Evolutionary conservation across 257 asterid species (phyloP), one percentile per base, ranked within the genome.

Genomic region (Nicotiana knightiana): DNA sequence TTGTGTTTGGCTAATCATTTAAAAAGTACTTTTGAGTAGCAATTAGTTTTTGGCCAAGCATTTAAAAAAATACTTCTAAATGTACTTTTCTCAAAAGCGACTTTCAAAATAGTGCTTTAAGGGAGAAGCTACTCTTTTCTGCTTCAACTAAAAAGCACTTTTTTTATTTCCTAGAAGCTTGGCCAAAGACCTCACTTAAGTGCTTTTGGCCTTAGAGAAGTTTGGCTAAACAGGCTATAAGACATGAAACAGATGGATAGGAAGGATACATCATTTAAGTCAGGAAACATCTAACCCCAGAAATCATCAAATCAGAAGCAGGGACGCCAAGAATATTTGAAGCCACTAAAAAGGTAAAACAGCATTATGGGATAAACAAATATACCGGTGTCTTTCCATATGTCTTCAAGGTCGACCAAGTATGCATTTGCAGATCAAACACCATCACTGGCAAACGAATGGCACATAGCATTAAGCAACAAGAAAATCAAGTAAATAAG

Each of bases 371-470:
- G 67, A 65, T 39, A 66, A 79, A 67, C 43, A 53, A 85, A 76
- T 55, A 66, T 94, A 96, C 99, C 88, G 97, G 99, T 67, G 99
- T 95, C 87, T 91, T 94, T 87, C 98, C 98, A 78, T 92, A 92
- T 76, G 99, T 96, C 93, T 93, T 94, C 94, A 96, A 89, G 83
- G 89, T 87, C 59, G 98, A 92, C 99, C 98, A 96, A 67, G 91
- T 80, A 89, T 87, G 83, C 81, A 93, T 89, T 89, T 96, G 93
- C 89, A 90, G 90, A 90, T 96, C 97, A 86, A 94, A 94, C 84
- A 89, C 93, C 93, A 90, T 94, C 83, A 94, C 99, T 96, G 98
- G 82, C 79, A 89, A 81, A 80, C 85, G 10, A 81, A 70, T 83
- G 75, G 17, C 80, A 71, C 59, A 64, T 79, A 53, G 75, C 59